These are phyloP conservation scores for Inga leiocalycina DNA, from an alignment of 306 rosid species.

Conservation along the genomic window DNA sequence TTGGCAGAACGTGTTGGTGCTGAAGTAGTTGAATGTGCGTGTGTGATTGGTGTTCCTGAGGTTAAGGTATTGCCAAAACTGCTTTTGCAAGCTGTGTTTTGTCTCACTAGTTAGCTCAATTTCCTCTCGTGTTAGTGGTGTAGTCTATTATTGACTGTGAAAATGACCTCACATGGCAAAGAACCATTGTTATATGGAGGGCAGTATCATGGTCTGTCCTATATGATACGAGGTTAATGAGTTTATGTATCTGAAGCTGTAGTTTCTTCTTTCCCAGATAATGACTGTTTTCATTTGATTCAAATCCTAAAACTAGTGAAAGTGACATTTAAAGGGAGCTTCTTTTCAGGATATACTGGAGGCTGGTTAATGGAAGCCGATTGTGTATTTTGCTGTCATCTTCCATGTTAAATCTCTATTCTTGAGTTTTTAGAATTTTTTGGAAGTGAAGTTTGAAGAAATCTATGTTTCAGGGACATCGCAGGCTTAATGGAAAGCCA, in stretches of 20 bases:
- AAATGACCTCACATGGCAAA: neutral
- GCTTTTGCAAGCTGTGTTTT: neutral
- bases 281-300: neutral
- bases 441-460: constrained; percentile 31
- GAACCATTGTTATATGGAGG: neutral
- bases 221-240: neutral
- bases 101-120: neutral
- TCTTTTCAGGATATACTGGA: constrained; percentile 44
- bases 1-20: constrained; percentile 76
- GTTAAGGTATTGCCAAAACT: constrained; percentile 62
- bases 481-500: constrained; percentile 84
- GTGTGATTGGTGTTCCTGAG: constrained; percentile 92
- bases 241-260: neutral
- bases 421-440: neutral
- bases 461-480: constrained; percentile 67
- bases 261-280: neutral
- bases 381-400: neutral
- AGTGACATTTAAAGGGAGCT: constrained; percentile 28
- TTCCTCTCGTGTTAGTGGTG: neutral
- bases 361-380: constrained; percentile 59
- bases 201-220: neutral
- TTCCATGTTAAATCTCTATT: neutral
- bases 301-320: neutral
- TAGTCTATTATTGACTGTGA: neutral
- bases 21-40: constrained; percentile 94